Evolutionary conservation across 1,139 yeast species (phyloP), one percentile per base, ranked within the genome.

Genomic region (Debaryomyces coudertii): DNA sequence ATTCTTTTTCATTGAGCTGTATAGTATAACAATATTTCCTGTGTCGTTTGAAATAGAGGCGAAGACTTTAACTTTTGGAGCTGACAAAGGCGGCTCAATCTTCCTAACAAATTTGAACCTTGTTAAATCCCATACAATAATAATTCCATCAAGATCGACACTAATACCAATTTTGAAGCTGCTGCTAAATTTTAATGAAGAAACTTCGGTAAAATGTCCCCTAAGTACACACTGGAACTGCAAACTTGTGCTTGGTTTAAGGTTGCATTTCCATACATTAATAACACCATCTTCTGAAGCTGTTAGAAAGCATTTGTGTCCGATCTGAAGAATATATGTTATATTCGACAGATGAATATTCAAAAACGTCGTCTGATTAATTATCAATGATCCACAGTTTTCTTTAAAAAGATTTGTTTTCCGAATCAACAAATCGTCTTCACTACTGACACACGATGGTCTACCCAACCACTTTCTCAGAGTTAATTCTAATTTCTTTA

Each of bases 111-210:
- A 71, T 43, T 71, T 74, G 46, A 69, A 72, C 27, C 83, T 62
- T 0, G 80, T 71, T 36, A 80, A 55, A 54, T 86, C 87, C 92
- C 92, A 85, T 5, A 80, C 50, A 22, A 73, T 75, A 3, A 78
- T 78, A 1, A 61, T 58, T 0, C 90, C 88, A 3, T 58, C 61
- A 0, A 42, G 48, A 57, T 85, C 90, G 15, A 79, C 59, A 46
- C 83, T 77, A 8, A 83, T 49, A 2, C 84, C 69, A 2, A 77
- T 61, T 43, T 82, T 80, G 58, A 70, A 83, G 41, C 79, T 76
- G n/a, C 72, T 68, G 37, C 82, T 74, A 41, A 69, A 69, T 36
- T 66, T 65, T 30, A 86, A 57, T 14, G 69, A 69, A 11, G 58
- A 61, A 5, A 87, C 67, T 0, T 66, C 58, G 3, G 67, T 49